These are phyloP conservation scores for Prunus kanzakura DNA, from an alignment of 306 rosid genomes.

Conservation along the genomic window DNA sequence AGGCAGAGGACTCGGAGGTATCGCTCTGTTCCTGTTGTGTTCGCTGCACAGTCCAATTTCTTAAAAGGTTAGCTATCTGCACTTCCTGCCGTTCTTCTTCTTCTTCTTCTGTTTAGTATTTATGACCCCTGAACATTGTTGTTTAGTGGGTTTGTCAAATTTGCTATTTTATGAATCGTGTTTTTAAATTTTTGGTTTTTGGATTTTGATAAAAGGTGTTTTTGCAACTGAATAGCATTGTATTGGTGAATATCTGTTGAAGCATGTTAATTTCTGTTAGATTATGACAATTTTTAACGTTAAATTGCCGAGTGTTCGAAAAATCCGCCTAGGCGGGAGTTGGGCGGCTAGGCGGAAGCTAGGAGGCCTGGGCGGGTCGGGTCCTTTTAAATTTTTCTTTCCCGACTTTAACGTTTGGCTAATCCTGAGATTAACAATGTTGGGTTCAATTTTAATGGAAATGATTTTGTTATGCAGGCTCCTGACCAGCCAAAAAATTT, in stretches of 20 bases:
- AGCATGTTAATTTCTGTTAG: no score
- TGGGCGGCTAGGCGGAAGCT: no score
- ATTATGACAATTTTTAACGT: no score
- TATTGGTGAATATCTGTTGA: background rate
- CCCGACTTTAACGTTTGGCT: no score
- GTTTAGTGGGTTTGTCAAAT: constrained; percentile 13
- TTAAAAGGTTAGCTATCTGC: constrained; percentile 51
- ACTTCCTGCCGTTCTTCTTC: background rate
- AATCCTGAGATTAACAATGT: no score
- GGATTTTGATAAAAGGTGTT: background rate
- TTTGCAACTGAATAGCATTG: background rate
- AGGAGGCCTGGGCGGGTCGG: no score
- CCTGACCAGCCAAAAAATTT: no score
- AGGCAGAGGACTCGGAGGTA: constrained; percentile 36
- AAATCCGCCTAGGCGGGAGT: no score
- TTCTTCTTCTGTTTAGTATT: background rate
- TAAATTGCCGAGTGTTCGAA: no score
- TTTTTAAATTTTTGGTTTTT: background rate
- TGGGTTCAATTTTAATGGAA: no score
- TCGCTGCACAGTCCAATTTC: constrained; percentile 62
- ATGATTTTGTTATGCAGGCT: no score
- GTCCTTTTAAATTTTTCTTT: no score
- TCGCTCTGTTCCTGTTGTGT: constrained; percentile 43
- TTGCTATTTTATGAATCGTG: constrained; percentile 9
- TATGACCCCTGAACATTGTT: background rate